These are phyloP conservation scores for Pythium guiyangense DNA, from an alignment of 352 stramenopile genomes.

Conservation along the genomic window DNA sequence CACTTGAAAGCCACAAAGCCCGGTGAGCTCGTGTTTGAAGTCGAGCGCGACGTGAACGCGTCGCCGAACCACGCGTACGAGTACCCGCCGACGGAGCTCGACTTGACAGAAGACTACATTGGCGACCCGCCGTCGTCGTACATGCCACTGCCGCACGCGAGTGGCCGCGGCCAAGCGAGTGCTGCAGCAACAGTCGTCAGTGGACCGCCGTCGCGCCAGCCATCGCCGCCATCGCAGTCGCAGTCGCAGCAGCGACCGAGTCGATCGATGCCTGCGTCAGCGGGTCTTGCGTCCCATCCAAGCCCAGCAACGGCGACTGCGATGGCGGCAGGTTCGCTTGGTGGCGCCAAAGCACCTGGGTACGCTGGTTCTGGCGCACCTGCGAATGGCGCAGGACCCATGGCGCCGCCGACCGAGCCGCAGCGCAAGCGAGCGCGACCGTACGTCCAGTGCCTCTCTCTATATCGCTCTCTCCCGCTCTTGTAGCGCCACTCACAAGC, in stretches of 20 bases:
- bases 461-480: constrained; percentile 2
- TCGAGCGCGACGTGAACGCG: constrained; percentile 28
- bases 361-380: neutral
- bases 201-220: neutral
- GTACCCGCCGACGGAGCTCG: constrained; percentile 3
- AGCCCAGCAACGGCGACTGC: neutral
- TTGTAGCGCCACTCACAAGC: neutral
- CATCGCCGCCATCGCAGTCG: neutral
- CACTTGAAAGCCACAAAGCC: constrained; percentile 48
- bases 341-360: neutral
- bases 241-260: neutral
- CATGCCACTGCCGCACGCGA: too few relatives aligned
- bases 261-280: neutral
- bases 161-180: neutral
- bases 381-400: neutral
- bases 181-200: neutral
- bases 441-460: constrained; percentile 21
- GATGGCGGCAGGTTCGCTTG: neutral
- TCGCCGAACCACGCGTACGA: constrained; percentile 8
- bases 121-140: constrained; percentile 3
- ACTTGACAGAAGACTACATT: constrained; percentile 8
- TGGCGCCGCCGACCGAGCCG: constrained; percentile 5
- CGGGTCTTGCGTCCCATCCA: neutral
- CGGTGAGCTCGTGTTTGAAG: constrained; percentile 49
- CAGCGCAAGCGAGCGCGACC: constrained; percentile 37